Conservation (phyloP, 2,329 filamentous ascomycete genomes). For the Microthyrium microscopicum region DNA sequence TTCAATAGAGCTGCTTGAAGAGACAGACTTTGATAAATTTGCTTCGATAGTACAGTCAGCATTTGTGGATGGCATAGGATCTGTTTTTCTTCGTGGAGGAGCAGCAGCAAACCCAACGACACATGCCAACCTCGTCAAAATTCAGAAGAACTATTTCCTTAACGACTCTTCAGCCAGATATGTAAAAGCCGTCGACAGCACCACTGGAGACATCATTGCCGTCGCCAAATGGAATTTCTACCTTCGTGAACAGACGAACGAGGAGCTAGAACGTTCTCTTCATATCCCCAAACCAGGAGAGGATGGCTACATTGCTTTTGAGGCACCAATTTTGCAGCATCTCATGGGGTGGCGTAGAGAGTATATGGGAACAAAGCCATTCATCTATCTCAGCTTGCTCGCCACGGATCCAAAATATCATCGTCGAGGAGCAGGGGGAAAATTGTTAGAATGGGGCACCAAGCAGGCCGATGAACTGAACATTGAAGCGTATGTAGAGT, state of each 20-base stretch:
- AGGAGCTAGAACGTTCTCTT: conserved; percentile 5
- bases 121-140: too few species aligned
- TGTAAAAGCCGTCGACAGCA: conserved; percentile 1
- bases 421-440: conserved; percentile 1
- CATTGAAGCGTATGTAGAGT: conserved; percentile 3
- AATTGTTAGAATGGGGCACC: conserved; percentile 4
- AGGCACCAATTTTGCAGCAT: conserved; percentile 1
- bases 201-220: conserved; percentile 2
- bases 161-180: background rate
- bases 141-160: too few species aligned
- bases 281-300: conserved; percentile 2
- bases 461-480: conserved; percentile 4
- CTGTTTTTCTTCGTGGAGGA: too few species aligned
- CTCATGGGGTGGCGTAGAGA: conserved; percentile 3
- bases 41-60: too few species aligned
- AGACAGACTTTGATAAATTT: too few species aligned
- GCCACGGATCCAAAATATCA: conserved; percentile 5
- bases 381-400: conserved; percentile 6
- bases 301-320: background rate
- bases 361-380: conserved; percentile 4
- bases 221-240: conserved; percentile 6
- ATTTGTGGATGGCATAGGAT: too few species aligned
- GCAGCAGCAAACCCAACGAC: too few species aligned
- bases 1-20: too few species aligned
- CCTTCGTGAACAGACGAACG: conserved; percentile 1